Evolutionary conservation across 176 grass and related monocot genomes (phyloP).

Genomic region (Hordeum marinum): DNA sequence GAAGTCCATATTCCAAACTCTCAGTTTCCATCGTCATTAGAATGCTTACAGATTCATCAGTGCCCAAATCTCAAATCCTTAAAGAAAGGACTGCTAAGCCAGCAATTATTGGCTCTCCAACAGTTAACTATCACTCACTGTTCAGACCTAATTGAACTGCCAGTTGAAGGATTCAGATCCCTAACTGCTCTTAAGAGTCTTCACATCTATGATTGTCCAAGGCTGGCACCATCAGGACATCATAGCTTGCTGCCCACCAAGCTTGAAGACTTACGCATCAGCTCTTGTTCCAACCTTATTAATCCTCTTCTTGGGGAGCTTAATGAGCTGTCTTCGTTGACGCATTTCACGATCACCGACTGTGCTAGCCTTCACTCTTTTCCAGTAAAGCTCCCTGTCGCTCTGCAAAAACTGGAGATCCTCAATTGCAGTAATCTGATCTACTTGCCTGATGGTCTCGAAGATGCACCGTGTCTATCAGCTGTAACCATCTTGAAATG

Average conservation of each 20-base stretch:
- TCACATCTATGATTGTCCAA: conserved; percentile 54
- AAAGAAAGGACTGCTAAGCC: conserved; percentile 41
- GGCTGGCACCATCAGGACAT: conserved; percentile 25
- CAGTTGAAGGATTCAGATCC: conserved; percentile 42
- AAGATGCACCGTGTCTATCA: conserved; percentile 31
- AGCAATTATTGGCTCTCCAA: conserved; percentile 35
- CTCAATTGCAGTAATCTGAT: conserved; percentile 42
- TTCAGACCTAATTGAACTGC: conserved; percentile 40
- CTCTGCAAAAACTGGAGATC: conserved; percentile 50
- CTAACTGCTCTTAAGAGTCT: conserved; percentile 49
- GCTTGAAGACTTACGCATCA: conserved; percentile 63
- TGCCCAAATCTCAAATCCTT: conserved; percentile 60
- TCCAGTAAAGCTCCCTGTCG: conserved; percentile 38
- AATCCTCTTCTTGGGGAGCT: conserved; percentile 47
- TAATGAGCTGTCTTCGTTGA: conserved; percentile 28
- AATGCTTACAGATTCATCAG: conserved; percentile 47
- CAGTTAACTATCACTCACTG: conserved; percentile 49
- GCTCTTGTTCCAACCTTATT: conserved; percentile 47
- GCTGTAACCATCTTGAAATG: conserved; percentile 45
- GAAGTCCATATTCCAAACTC: conserved; percentile 24
- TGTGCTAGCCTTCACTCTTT: conserved; percentile 49
- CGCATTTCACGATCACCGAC: conserved; percentile 29
- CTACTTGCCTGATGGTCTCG: conserved; percentile 40
- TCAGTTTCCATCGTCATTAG: conserved; percentile 23
- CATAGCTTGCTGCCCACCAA: conserved; percentile 25